Evolutionary conservation across 129 eudicot genomes (phyloP).

Genomic region (Pseudognaphalium luteoalbum): DNA sequence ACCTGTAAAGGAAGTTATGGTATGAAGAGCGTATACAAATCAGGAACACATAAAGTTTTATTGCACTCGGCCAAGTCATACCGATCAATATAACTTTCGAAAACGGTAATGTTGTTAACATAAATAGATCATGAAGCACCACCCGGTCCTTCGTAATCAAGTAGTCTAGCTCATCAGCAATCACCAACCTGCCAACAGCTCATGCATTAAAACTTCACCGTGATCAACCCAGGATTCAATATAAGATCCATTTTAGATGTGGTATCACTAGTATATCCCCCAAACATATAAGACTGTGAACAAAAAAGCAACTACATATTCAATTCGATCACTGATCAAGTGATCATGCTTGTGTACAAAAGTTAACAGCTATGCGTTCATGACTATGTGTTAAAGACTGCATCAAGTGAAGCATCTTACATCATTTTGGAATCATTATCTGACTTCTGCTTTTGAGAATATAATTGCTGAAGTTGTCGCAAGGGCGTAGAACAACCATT

Average conservation of each 20-base stretch:
- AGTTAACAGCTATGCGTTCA: background rate
- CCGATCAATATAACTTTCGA: slow-evolving; percentile 82
- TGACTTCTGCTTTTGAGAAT: slow-evolving; percentile 56
- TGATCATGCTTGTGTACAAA: slow-evolving; percentile 6
- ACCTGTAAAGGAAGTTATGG: slow-evolving; percentile 45
- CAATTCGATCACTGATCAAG: slow-evolving; percentile 9
- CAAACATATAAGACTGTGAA: slow-evolving; percentile 1
- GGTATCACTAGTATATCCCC: slow-evolving; percentile 3
- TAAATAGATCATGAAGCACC: slow-evolving; percentile 94
- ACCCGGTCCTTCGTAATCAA: slow-evolving; percentile 83
- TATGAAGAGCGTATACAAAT: slow-evolving; percentile 10
- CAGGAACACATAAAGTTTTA: background rate
- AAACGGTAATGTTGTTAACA: slow-evolving; percentile 83
- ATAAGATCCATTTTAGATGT: background rate
- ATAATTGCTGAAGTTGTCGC: slow-evolving; percentile 60
- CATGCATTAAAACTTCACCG: slow-evolving; percentile 7
- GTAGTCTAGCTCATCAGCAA: slow-evolving; percentile 93
- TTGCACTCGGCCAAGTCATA: slow-evolving; percentile 18
- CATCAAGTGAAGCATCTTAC: slow-evolving; percentile 46
- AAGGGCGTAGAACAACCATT: slow-evolving; percentile 52
- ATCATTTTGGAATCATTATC: slow-evolving; percentile 50
- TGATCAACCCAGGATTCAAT: background rate
- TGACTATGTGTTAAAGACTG: background rate
- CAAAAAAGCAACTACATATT: background rate
- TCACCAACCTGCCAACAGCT: slow-evolving; percentile 57